Percentiles rank a stretch among this genome's conserved stretches.
These are phyloP conservation scores for Millerozyma acaciae DNA, from an alignment of 805 yeast genomes.

Conservation along the genomic window DNA sequence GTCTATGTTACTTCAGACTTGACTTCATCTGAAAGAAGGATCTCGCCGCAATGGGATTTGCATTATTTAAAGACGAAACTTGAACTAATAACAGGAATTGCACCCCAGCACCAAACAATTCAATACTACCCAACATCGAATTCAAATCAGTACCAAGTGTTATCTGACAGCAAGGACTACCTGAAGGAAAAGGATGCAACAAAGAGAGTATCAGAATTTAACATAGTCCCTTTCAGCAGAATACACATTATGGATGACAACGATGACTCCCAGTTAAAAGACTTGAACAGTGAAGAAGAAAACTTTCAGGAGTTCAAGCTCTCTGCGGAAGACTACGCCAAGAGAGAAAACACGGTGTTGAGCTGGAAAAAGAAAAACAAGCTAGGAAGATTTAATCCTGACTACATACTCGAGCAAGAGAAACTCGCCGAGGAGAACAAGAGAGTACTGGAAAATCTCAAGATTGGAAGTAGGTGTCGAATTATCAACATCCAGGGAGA, in stretches of 20 bases:
- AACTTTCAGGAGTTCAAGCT: slow-evolving; percentile 39
- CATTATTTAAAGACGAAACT: slow-evolving; percentile 49
- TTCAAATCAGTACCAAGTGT: slow-evolving; percentile 31
- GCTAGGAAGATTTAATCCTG: slow-evolving; percentile 71
- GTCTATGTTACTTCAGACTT: slow-evolving; percentile 60
- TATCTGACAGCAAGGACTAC: slow-evolving; percentile 14
- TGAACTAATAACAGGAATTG: slow-evolving; percentile 73
- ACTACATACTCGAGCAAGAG: slow-evolving; percentile 28
- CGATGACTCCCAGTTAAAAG: slow-evolving; percentile 47
- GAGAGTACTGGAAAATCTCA: slow-evolving; percentile 22
- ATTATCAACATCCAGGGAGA: slow-evolving; percentile 42
- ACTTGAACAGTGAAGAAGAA: slow-evolving; percentile 18
- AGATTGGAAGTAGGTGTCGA: slow-evolving; percentile 53
- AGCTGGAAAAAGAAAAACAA: slow-evolving; percentile 70
- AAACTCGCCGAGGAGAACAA: slow-evolving; percentile 28
- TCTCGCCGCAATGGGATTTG: slow-evolving; percentile 61
- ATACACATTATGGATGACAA: slow-evolving; percentile 58
- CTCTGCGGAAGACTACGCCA: slow-evolving; percentile 59
- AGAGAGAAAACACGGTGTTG: slow-evolving; percentile 58
- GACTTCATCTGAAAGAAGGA: slow-evolving; percentile 65
- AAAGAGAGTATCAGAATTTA: slow-evolving; percentile 17
- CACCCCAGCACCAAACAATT: slow-evolving; percentile 51
- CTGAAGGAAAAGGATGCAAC: slow-evolving; percentile 13
- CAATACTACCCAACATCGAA: slow-evolving; percentile 40
- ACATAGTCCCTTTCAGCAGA: slow-evolving; percentile 40